Evolutionary conservation across 1,284 basidiomycete genomes (phyloP), one percentile per base, ranked within the genome.

Genomic region (Moniliella sp.): DNA sequence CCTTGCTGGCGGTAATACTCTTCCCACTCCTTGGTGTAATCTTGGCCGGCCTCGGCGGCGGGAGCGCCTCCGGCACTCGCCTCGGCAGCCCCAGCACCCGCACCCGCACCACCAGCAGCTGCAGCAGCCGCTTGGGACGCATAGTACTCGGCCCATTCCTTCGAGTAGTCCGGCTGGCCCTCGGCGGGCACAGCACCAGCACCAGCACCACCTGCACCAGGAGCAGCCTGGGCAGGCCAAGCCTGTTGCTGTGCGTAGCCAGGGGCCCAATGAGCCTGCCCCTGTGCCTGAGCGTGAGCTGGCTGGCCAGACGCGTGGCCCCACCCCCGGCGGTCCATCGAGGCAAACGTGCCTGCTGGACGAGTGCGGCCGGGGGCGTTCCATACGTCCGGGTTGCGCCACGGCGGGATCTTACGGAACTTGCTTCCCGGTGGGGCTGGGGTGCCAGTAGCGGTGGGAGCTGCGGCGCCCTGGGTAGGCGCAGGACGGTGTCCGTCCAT

Each of bases 21-120:
- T 10, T 54, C 54, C 54, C 54, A 56, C 31, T 56, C 51, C n/a
- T 52, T 48, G 10, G 48, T 43, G 28, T 55, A 55, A 36, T 55
- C 51, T 13, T 40, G 44, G 30, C 51, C 48, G 4, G 28, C 42
- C 13, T 36, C 39, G 9, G 31, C 28, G 3, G 13, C 35, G 8
- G 28, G 23, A 5, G 23, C n/a, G 3, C 18, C 21, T 4, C 28
- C 25, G 14, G 25, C 19, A 19, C n/a, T n/a, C n/a, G n/a, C n/a
- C n/a, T n/a, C n/a, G n/a, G n/a, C n/a, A n/a, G n/a, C n/a, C n/a
- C n/a, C n/a, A n/a, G n/a, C n/a, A n/a, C n/a, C n/a, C n/a, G n/a
- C n/a, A n/a, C n/a, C n/a, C n/a, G n/a, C n/a, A n/a, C n/a, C n/a
- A n/a, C n/a, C 21, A 7, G 21, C 7, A 23, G 21, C 7, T 7